A percentile compares a stretch with the other conserved stretches of the same genome.
These are phyloP conservation scores for Phialemoniopsis sp. DNA, from an alignment of 2,329 filamentous ascomycete species.

Conservation along the genomic window DNA sequence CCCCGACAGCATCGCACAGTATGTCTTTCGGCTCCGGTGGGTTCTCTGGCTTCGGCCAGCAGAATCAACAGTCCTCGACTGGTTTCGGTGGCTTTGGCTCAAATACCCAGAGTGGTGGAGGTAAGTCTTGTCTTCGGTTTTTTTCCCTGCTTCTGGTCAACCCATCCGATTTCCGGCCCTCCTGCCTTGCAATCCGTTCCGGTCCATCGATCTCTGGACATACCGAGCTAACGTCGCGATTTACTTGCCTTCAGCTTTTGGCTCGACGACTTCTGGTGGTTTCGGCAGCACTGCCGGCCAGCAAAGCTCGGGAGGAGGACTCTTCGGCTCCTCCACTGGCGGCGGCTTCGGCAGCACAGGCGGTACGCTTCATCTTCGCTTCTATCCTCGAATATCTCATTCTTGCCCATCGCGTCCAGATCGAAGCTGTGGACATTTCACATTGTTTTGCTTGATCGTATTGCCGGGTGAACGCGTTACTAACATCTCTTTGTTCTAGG, in stretches of 20 bases:
- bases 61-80: conserved; percentile 39
- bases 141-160: conserved; percentile 1
- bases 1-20: conserved; percentile 16
- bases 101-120: conserved; percentile 37
- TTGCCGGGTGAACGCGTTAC: neutral
- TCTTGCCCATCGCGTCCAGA: neutral
- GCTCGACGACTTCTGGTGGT: conserved; percentile 22
- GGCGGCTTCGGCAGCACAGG: conserved; percentile 12
- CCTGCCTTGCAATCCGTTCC: neutral
- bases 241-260: conserved; percentile 23
- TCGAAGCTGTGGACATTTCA: neutral
- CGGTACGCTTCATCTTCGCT: conserved; percentile 9
- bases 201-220: neutral
- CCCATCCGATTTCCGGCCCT: neutral
- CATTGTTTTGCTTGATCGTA: neutral
- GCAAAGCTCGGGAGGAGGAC: conserved; percentile 31
- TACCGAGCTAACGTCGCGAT: too few species aligned
- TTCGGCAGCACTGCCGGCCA: conserved; percentile 29
- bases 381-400: neutral
- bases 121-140: conserved; percentile 38
- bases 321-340: conserved; percentile 34
- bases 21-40: conserved; percentile 55
- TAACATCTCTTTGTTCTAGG: conserved; percentile 7
- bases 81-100: conserved; percentile 57
- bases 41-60: conserved; percentile 57